Percentiles rank a stretch among this genome's conserved stretches.
phyloP scores from a whole-genome alignment of 495 filamentous ascomycete genomes.

The Niebla homalea region DNA sequence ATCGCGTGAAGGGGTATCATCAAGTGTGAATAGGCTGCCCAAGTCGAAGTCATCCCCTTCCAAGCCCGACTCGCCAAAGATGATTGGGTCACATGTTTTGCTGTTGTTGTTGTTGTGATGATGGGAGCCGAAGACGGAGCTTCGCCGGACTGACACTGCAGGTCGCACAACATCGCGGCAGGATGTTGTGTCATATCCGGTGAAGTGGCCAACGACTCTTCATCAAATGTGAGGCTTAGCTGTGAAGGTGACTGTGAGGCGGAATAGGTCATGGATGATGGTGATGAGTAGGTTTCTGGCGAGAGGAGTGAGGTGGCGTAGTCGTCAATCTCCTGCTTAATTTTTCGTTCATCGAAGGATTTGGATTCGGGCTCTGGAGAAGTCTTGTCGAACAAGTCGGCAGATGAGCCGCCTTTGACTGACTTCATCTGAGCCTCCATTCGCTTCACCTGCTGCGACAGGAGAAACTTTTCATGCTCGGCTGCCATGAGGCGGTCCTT shows the following conservation, averaged over 20 bases:
- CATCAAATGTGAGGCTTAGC: constrained; percentile 25
- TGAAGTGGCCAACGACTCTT: constrained; percentile 49
- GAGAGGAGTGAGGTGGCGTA: constrained; percentile 29
- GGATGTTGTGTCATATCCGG: constrained; percentile 98
- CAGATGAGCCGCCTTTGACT: constrained; percentile 27
- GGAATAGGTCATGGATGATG: constrained; percentile 36
- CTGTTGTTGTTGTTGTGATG: constrained; percentile 11
- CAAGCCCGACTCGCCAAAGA: constrained; percentile 38
- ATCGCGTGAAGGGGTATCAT: constrained; percentile 58
- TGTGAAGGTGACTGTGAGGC: constrained; percentile 23
- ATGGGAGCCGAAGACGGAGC: constrained; percentile 11
- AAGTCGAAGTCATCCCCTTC: constrained; percentile 54
- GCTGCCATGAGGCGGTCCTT: constrained; percentile 49
- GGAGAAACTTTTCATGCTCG: constrained; percentile 50
- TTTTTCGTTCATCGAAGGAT: constrained; percentile 16
- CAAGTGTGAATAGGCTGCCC: constrained; percentile 54
- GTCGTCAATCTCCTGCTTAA: constrained; percentile 45
- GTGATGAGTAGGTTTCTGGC: constrained; percentile 32
- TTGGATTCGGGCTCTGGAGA: constrained; percentile 22
- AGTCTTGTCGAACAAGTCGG: constrained; percentile 21
- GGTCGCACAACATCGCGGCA: constrained; percentile 99
- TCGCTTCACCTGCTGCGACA: constrained; percentile 52
- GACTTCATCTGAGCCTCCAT: constrained; percentile 43
- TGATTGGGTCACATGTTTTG: constrained; percentile 38
- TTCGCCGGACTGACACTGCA: constrained; percentile 91